These are phyloP conservation scores for Chaetomium globosum DNA, from an alignment of 2,329 filamentous ascomycete species.

Conservation along the genomic window DNA sequence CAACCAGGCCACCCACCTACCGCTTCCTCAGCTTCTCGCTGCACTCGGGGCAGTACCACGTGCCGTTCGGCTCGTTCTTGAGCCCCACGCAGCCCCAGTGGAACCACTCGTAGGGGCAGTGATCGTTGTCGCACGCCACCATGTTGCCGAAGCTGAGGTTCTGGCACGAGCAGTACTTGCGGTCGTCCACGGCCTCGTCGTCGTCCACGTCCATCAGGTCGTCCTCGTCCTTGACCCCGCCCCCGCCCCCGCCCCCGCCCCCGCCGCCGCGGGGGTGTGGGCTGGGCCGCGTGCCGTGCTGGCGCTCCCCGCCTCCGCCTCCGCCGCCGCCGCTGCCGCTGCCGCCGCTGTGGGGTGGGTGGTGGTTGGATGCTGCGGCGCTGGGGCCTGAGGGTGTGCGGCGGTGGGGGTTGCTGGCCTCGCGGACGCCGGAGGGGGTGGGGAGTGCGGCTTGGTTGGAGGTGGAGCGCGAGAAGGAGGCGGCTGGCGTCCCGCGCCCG, in stretches of 20 bases:
- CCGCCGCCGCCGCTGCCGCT: not conserved
- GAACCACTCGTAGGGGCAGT: conserved; percentile 84
- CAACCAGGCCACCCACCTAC: not conserved
- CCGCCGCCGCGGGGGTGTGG: conserved; percentile 7
- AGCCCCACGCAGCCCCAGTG: conserved; percentile 76
- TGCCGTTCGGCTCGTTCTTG: conserved; percentile 68
- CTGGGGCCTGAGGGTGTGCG: conserved; percentile 9
- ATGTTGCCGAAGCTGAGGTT: conserved; percentile 84
- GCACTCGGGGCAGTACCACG: conserved; percentile 68
- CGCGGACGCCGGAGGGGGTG: conserved; percentile 25
- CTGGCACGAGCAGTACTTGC: conserved; percentile 82
- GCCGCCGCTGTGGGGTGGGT: not conserved
- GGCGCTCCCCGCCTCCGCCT: not conserved
- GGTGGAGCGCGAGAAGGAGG: conserved; percentile 29
- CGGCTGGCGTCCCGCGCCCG: conserved; percentile 46
- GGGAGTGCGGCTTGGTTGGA: conserved; percentile 33
- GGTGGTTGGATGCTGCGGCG: not conserved
- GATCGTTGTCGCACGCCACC: conserved; percentile 84
- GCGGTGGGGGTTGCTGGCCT: conserved; percentile 34
- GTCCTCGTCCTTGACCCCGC: conserved; percentile 48
- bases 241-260: conserved; percentile 12
- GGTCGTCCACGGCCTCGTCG: conserved; percentile 74
- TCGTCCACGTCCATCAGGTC: conserved; percentile 61
- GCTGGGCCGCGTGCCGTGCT: not conserved
- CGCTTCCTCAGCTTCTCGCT: conserved; percentile 53